A percentile compares a stretch with the other conserved stretches of the same genome.
phyloP scores from a whole-genome alignment of 352 stramenopile species.

The Phytophthora rubi region DNA sequence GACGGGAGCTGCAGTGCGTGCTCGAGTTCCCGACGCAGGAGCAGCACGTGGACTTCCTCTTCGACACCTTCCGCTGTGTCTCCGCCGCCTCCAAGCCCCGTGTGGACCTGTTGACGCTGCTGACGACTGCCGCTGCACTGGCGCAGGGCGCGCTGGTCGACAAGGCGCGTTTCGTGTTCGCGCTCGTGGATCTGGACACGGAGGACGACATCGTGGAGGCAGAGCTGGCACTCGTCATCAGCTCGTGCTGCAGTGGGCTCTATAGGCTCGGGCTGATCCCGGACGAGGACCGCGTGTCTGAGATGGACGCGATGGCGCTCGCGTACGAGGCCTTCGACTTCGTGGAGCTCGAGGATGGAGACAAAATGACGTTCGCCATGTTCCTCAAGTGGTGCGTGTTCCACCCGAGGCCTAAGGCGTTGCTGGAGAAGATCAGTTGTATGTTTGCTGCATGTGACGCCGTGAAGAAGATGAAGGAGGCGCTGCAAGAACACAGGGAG shows the following conservation, averaged over 20 bases:
- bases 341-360: slow-evolving; percentile 59
- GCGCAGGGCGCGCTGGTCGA: slow-evolving; percentile 56
- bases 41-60: slow-evolving; percentile 55
- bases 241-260: slow-evolving; percentile 55
- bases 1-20: slow-evolving; percentile 67
- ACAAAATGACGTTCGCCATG: slow-evolving; percentile 71
- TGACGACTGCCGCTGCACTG: slow-evolving; percentile 51
- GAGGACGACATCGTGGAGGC: slow-evolving; percentile 81
- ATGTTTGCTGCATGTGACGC: slow-evolving; percentile 51
- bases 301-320: slow-evolving; percentile 61
- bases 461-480: slow-evolving; percentile 40
- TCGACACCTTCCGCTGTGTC: slow-evolving; percentile 46
- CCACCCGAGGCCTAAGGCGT: slow-evolving; percentile 56
- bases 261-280: slow-evolving; percentile 39
- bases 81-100: slow-evolving; percentile 11
- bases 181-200: slow-evolving; percentile 72
- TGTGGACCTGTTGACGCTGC: slow-evolving; percentile 67
- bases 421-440: slow-evolving; percentile 68
- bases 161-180: slow-evolving; percentile 67
- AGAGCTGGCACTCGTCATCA: slow-evolving; percentile 73
- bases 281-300: slow-evolving; percentile 18
- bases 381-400: slow-evolving; percentile 78
- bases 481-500: slow-evolving; percentile 29
- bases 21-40: slow-evolving; percentile 53
- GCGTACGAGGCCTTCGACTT: slow-evolving; percentile 77